Percentiles rank a stretch among this genome's conserved stretches.
phyloP scores from a whole-genome alignment of 2,329 filamentous ascomycete species.

The Alternaria sp. region DNA sequence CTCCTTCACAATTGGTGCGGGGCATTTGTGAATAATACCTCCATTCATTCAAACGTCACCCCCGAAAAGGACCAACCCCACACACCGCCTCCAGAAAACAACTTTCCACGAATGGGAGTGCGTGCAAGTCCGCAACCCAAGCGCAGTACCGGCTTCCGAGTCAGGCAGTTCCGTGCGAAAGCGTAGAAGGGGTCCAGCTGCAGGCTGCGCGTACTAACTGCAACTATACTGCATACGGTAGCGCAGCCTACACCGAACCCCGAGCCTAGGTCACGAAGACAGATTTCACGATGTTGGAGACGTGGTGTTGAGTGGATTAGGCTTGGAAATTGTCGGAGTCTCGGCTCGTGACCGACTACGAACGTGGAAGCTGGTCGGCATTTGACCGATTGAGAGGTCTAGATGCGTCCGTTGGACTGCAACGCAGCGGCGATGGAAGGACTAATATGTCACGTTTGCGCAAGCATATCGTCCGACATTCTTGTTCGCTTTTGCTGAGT shows the following conservation, averaged over 20 bases:
- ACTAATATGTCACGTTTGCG: not conserved
- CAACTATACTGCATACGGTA: conserved; percentile 15
- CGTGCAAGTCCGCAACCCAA: conserved; percentile 19
- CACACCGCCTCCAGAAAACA: conserved; percentile 1
- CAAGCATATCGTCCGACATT: not conserved
- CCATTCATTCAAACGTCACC: conserved; percentile 6
- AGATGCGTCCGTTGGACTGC: not conserved
- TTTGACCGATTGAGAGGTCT: conserved; percentile 8
- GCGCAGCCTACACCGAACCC: conserved; percentile 16
- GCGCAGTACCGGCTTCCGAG: not conserved
- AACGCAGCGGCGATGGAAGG: not conserved
- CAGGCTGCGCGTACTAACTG: not conserved
- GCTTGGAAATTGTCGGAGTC: conserved; percentile 5
- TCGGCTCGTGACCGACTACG: conserved; percentile 10
- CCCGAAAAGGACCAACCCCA: conserved; percentile 5
- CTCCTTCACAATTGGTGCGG: conserved; percentile 13
- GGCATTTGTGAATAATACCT: conserved; percentile 10
- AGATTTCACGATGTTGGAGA: conserved; percentile 27
- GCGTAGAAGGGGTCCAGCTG: not conserved
- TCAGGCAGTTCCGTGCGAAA: not conserved
- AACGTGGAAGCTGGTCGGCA: not conserved
- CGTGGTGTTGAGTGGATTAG: conserved; percentile 26
- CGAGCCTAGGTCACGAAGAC: not conserved
- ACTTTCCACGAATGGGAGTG: conserved; percentile 38
- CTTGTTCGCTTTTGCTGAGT: not conserved